These are phyloP conservation scores for Cnidoscolus chayamansa DNA, from an alignment of 441 rosid species.

Conservation along the genomic window DNA sequence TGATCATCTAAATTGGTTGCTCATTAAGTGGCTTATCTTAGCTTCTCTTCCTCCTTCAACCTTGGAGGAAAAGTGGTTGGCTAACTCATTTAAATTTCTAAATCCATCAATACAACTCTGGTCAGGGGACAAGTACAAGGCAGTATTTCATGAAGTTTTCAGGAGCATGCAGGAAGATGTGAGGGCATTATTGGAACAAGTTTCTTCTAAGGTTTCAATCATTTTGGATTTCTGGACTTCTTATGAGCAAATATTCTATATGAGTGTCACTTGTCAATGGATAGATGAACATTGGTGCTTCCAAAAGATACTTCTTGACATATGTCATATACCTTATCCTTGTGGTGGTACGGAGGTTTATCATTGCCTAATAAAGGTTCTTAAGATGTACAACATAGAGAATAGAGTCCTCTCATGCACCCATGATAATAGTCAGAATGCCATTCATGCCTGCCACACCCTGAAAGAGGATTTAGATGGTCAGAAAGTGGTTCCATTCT, in stretches of 20 bases:
- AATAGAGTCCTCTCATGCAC: conserved; percentile 70
- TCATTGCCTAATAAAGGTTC: conserved; percentile 52
- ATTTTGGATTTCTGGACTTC: conserved; percentile 79
- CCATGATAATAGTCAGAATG: conserved; percentile 80
- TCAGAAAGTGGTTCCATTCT: conserved; percentile 69
- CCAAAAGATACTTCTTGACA: conserved; percentile 65
- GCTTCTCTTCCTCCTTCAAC: conserved; percentile 84
- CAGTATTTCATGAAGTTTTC: conserved; percentile 67
- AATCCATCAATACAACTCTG: conserved; percentile 74
- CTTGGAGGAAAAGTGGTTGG: conserved; percentile 72
- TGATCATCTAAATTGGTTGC: conserved; percentile 89
- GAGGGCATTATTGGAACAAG: conserved; percentile 54
- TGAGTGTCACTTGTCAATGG: conserved; percentile 89
- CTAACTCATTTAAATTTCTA: conserved; percentile 73
- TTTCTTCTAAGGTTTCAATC: conserved; percentile 69
- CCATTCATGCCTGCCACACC: conserved; percentile 71
- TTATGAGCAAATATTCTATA: conserved; percentile 64
- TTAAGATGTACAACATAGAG: conserved; percentile 65
- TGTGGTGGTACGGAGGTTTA: conserved; percentile 65
- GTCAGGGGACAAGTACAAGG: conserved; percentile 66
- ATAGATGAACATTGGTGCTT: conserved; percentile 74
- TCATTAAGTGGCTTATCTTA: conserved; percentile 77
- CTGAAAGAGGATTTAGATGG: conserved; percentile 71
- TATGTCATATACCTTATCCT: conserved; percentile 75
- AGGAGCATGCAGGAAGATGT: conserved; percentile 90